Base-by-base conservation (phyloP, 495 filamentous ascomycete species). In the Talaromyces stipitatus region DNA sequence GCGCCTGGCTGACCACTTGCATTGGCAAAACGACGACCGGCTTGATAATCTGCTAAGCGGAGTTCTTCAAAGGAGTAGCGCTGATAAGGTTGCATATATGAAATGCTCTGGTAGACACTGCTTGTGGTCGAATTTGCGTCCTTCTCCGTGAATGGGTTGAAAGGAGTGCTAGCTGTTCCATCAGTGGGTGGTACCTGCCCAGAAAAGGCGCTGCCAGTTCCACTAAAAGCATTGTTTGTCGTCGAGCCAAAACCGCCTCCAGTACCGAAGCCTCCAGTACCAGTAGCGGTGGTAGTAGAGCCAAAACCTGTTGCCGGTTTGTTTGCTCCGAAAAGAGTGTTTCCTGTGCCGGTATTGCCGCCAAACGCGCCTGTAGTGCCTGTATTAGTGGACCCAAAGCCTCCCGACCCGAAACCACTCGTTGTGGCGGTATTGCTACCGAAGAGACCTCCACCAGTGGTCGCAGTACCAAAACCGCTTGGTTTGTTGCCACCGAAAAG, bases 21-120 rank as follows among this genome's bases (percentile, higher is more conserved):
- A 61, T 90, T 92, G 7, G 91, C 94, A 61, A 77, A 88, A 32
- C 85, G 83, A 56, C 94, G 82, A 23, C 94, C 94, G 75, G 89
- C 85, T 54, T 84, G 82, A 71, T 97, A 98, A 72, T 98, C 94
- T 30, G 82, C 89, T 55, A 95, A 69, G 64, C 94, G 83, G 46
- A 98, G 71, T 69, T 98, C 94, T 64, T 98, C 94, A 32, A 89
- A 83, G 4, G 90, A 96, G 70, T 83, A 96, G 59, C 91, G 91
- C 66, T 82, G 83, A 72, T 96, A 97, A 0, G 90, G 83, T 47
- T 84, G 85, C 79, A 88, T 86, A 62, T 96, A 95, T 12, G 83
- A 82, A 59, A 98, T 87, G 62, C 86, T 96, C 67, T 97, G 92
- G 66, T 85, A 98, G 23, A 87, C 80, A 65, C 87, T 89, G 53